Evolutionary conservation across 1,284 basidiomycete genomes (phyloP).

Genomic region (Sporisorium scitamineum): DNA sequence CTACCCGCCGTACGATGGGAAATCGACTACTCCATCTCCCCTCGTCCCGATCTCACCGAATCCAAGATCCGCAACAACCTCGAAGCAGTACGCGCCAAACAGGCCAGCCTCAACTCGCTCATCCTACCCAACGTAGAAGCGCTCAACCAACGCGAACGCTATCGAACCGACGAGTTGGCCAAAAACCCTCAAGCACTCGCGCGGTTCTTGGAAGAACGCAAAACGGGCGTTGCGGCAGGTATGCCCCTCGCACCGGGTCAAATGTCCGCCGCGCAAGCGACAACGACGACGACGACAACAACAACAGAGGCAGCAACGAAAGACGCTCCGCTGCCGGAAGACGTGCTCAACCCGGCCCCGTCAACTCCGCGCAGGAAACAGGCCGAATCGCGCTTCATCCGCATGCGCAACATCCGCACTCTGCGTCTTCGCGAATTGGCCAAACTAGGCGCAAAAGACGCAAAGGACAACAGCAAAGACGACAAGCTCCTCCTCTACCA

Average conservation of each 20-base stretch:
- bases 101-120: constrained; percentile 48
- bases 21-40: constrained; percentile 61
- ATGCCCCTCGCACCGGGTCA: constrained; percentile 66
- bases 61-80: constrained; percentile 46
- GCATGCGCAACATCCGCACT: constrained; percentile 43
- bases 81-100: constrained; percentile 38
- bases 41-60: constrained; percentile 53
- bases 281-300: neutral
- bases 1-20: constrained; percentile 49
- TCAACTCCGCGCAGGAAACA: constrained; percentile 17
- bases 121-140: constrained; percentile 64
- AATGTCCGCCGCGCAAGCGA: constrained; percentile 1
- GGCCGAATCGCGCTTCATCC: constrained; percentile 45
- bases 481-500: constrained; percentile 46
- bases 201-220: constrained; percentile 58
- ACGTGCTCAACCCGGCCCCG: constrained; percentile 4
- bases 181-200: constrained; percentile 55
- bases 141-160: constrained; percentile 59
- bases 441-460: constrained; percentile 51
- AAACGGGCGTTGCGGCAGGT: constrained; percentile 53
- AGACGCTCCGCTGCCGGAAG: constrained; percentile 3
- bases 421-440: constrained; percentile 54
- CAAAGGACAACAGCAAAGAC: neutral
- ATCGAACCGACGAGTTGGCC: constrained; percentile 41
- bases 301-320: too few species aligned